phyloP scores from a whole-genome alignment of 1,284 basidiomycete genomes.

The Rhodotorula sp. region DNA sequence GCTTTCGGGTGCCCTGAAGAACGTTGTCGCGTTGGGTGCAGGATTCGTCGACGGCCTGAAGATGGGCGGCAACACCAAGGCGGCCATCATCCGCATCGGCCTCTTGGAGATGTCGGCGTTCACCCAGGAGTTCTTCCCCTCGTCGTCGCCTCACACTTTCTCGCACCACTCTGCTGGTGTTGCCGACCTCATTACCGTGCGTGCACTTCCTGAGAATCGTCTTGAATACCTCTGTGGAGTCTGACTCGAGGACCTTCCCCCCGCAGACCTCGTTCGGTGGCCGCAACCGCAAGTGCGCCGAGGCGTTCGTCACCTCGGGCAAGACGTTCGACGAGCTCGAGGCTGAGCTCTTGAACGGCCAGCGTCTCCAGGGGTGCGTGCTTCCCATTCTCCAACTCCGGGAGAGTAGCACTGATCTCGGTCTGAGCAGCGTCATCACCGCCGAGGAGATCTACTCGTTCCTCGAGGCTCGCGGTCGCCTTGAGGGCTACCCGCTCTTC shows the following conservation, averaged over 20 bases:
- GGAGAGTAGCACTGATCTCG: no score
- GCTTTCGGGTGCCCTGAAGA: constrained; percentile 62
- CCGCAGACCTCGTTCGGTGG: constrained; percentile 58
- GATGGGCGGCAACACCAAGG: constrained; percentile 62
- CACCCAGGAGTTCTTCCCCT: constrained; percentile 59
- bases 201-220: constrained; percentile 25
- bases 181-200: constrained; percentile 59
- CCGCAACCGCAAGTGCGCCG: constrained; percentile 58
- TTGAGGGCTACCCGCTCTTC: constrained; percentile 30
- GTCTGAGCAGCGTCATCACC: constrained; percentile 46
- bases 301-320: constrained; percentile 58
- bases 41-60: constrained; percentile 58
- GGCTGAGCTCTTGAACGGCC: constrained; percentile 59
- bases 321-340: constrained; percentile 59
- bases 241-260: neutral
- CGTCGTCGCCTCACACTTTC: constrained; percentile 58
- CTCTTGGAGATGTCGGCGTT: constrained; percentile 57
- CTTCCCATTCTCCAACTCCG: no score
- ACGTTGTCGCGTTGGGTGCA: constrained; percentile 60
- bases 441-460: constrained; percentile 51
- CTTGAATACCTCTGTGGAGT: neutral
- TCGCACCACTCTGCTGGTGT: constrained; percentile 58
- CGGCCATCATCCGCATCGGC: constrained; percentile 61
- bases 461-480: constrained; percentile 53
- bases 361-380: constrained; percentile 54